Conservation (phyloP, 2,329 filamentous ascomycete species). For the Ascochyta koolunga region DNA sequence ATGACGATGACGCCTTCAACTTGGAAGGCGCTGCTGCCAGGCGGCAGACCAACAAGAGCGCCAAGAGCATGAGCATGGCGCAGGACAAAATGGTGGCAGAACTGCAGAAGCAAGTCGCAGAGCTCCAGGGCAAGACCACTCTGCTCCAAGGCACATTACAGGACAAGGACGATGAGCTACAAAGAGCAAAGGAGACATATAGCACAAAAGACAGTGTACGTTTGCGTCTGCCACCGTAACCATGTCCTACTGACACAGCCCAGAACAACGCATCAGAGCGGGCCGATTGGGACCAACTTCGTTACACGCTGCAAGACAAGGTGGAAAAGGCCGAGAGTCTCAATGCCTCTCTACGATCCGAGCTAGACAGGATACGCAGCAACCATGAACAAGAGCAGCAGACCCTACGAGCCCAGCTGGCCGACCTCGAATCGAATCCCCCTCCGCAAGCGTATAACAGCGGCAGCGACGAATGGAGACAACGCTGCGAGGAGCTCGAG, state of each 20-base stretch:
- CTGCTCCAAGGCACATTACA: conserved; percentile 72
- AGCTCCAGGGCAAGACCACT: conserved; percentile 75
- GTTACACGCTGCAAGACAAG: conserved; percentile 72
- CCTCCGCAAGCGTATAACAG: conserved; percentile 26
- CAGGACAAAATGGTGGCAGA: conserved; percentile 65
- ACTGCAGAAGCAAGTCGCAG: conserved; percentile 77
- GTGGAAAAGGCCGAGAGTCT: conserved; percentile 75
- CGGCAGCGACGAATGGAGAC: conserved; percentile 42
- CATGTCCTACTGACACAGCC: conserved; percentile 4
- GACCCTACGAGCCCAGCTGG: conserved; percentile 68
- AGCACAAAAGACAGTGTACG: conserved; percentile 56
- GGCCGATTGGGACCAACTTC: conserved; percentile 72
- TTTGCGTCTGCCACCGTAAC: neutral
- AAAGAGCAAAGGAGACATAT: conserved; percentile 64
- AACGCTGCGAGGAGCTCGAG: conserved; percentile 53
- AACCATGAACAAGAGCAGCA: conserved; percentile 70
- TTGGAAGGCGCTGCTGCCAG: conserved; percentile 56
- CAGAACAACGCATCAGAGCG: conserved; percentile 66
- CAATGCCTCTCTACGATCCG: conserved; percentile 79
- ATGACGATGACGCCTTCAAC: conserved; percentile 66
- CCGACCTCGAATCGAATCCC: conserved; percentile 51
- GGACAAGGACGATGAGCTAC: conserved; percentile 74
- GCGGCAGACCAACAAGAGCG: conserved; percentile 54
- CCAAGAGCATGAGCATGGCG: conserved; percentile 42
- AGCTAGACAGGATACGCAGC: conserved; percentile 74